Evolutionary conservation across 2,329 filamentous ascomycete genomes (phyloP).

Genomic region (Teratosphaeria zuluensis): DNA sequence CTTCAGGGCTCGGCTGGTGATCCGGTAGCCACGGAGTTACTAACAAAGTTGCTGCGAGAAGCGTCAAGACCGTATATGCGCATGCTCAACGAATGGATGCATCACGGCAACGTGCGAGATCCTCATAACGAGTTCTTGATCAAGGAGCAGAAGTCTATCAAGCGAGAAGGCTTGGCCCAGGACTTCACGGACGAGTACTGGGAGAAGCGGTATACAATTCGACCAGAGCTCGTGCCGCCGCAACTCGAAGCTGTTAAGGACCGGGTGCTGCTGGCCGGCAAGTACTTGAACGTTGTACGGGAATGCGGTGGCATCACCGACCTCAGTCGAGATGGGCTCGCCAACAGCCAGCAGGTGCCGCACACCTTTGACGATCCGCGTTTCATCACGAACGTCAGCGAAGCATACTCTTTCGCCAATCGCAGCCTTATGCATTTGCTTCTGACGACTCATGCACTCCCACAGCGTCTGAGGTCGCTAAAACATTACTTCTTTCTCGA

Average conservation of each 20-base stretch:
- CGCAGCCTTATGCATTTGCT: constrained; percentile 84
- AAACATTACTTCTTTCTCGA: constrained; percentile 99
- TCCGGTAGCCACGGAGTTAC: constrained; percentile 69
- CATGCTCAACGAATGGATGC: constrained; percentile 98
- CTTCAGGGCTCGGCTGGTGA: constrained; percentile 88
- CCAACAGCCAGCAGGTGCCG: constrained; percentile 83
- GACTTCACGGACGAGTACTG: constrained; percentile 99
- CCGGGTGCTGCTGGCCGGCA: constrained; percentile 88
- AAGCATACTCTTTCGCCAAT: constrained; percentile 90
- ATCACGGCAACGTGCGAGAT: constrained; percentile 90
- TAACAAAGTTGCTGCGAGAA: constrained; percentile 75
- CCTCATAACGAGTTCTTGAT: constrained; percentile 89
- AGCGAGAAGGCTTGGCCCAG: constrained; percentile 78
- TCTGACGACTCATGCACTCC: constrained; percentile 83
- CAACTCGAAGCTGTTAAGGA: constrained; percentile 86
- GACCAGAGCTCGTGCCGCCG: constrained; percentile 81
- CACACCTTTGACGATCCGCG: constrained; percentile 81
- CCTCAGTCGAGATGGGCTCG: constrained; percentile 43
- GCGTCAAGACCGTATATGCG: constrained; percentile 91
- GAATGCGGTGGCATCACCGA: constrained; percentile 89
- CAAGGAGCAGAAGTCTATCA: constrained; percentile 92
- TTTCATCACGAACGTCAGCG: constrained; percentile 93
- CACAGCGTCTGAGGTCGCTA: constrained; percentile 74
- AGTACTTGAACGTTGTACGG: constrained; percentile 94
- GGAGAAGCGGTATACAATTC: constrained; percentile 93